Conservation (phyloP, 306 rosid genomes). For the Prunus armeniaca region DNA sequence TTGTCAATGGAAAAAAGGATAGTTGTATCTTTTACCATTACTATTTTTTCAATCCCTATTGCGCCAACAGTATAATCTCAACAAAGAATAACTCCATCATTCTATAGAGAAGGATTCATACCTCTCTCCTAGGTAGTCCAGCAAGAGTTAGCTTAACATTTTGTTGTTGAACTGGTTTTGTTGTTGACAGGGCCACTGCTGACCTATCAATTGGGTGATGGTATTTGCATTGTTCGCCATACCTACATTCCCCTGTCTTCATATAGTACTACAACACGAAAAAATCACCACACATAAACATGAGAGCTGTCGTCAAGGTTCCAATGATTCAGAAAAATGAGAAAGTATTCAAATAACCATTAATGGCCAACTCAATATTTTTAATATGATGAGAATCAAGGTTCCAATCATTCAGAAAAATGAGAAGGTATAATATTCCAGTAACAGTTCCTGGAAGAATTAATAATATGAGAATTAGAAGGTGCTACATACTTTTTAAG, state of each 20-base stretch:
- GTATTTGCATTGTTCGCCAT: constrained; percentile 78
- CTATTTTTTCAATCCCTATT: not conserved
- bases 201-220: constrained; percentile 91
- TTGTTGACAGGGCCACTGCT: constrained; percentile 38
- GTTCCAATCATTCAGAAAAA: no score
- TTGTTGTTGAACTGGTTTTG: constrained; percentile 41
- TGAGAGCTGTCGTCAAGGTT: not conserved
- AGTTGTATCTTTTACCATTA: not conserved
- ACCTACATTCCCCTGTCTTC: constrained; percentile 93
- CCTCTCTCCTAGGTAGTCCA: constrained; percentile 98
- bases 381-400: no score
- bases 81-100: not conserved
- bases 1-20: not conserved
- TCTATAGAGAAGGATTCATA: constrained; percentile 21
- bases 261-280: constrained; percentile 60
- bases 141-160: constrained; percentile 79
- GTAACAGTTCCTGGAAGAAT: not conserved
- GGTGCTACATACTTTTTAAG: not conserved
- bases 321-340: not conserved
- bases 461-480: not conserved
- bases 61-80: not conserved
- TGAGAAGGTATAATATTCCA: not conserved
- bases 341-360: not conserved
- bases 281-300: constrained; percentile 3
- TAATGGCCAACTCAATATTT: not conserved